These are phyloP conservation scores for Thalassiosira mediterranea DNA, from an alignment of 352 stramenopile species.

Conservation along the genomic window DNA sequence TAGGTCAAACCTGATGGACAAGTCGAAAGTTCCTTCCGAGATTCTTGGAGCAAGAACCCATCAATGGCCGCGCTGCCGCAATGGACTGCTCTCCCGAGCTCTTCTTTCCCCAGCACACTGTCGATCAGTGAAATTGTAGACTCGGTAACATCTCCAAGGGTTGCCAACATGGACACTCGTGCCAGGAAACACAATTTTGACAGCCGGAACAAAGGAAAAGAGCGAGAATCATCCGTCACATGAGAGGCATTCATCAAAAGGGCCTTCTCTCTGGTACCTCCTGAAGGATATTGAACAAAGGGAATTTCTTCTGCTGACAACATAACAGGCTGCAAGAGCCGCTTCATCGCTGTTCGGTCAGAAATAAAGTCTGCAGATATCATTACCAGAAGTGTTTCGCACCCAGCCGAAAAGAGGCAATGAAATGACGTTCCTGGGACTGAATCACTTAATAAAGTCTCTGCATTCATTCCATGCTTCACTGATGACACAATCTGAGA, in stretches of 20 bases:
- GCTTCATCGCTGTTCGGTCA: slow-evolving; percentile 65
- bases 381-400: slow-evolving; percentile 63
- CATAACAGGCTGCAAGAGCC: slow-evolving; percentile 65
- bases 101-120: slow-evolving; percentile 36
- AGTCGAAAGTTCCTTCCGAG: slow-evolving; percentile 14
- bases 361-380: slow-evolving; percentile 60
- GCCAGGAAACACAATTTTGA: slow-evolving; percentile 57
- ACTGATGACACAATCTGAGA: slow-evolving; percentile 80
- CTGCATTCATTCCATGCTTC: slow-evolving; percentile 70
- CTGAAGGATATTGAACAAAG: slow-evolving; percentile 43
- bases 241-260: slow-evolving; percentile 34
- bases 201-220: slow-evolving; percentile 51
- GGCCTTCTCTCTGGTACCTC: slow-evolving; percentile 7
- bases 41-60: slow-evolving; percentile 58
- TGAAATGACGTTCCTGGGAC: slow-evolving; percentile 45
- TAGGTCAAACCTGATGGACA: slow-evolving; percentile 43
- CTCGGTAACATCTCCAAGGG: slow-evolving; percentile 30
- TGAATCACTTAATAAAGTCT: slow-evolving; percentile 38
- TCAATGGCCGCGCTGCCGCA: slow-evolving; percentile 72
- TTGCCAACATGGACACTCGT: slow-evolving; percentile 31
- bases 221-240: slow-evolving; percentile 54
- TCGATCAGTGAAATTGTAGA: slow-evolving; percentile 32
- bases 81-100: slow-evolving; percentile 53
- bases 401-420: slow-evolving; percentile 70
- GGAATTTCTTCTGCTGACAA: slow-evolving; percentile 45